Percentiles rank a stretch among this genome's conserved stretches.
phyloP scores from a whole-genome alignment of 169 alveolate genomes.

The Theileria parva region DNA sequence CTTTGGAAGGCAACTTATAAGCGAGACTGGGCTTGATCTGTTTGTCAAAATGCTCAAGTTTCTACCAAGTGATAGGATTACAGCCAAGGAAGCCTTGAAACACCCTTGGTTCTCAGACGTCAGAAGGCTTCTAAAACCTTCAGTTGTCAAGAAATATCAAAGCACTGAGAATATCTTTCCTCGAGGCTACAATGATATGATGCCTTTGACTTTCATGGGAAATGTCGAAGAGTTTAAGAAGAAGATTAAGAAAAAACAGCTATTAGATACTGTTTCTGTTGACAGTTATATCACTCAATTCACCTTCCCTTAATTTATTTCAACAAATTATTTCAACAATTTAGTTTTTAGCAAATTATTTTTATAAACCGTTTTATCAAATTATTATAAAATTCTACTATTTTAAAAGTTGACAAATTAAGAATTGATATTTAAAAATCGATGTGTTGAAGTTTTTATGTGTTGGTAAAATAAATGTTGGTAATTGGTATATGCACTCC shows the following conservation, averaged over 20 bases:
- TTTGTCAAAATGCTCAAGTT: slow-evolving; percentile 77
- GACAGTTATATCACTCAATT: slow-evolving; percentile 49
- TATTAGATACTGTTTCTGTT: slow-evolving; percentile 8
- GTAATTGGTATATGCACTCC: slow-evolving; percentile 5
- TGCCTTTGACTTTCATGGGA: slow-evolving; percentile 60
- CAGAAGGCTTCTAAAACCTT: slow-evolving; percentile 46
- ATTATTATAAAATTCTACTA: too few relatives aligned
- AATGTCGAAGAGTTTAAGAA: slow-evolving; percentile 39
- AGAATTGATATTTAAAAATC: too few relatives aligned
- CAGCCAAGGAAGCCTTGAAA: slow-evolving; percentile 79
- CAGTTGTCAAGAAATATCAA: slow-evolving; percentile 42
- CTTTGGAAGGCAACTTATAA: slow-evolving; percentile 72
- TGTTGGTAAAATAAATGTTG: neutral
- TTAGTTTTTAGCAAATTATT: neutral
- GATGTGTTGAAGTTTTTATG: too few relatives aligned
- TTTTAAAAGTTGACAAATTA: too few relatives aligned
- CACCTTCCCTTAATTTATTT: slow-evolving; percentile 35
- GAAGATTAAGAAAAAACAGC: slow-evolving; percentile 27
- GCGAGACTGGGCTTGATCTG: slow-evolving; percentile 82
- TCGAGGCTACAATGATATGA: slow-evolving; percentile 51
- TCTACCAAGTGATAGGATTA: slow-evolving; percentile 79
- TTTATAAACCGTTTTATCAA: too few relatives aligned
- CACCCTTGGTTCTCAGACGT: slow-evolving; percentile 83
- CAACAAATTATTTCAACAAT: neutral
- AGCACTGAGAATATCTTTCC: slow-evolving; percentile 25